Evolutionary conservation across 1,139 yeast genomes (phyloP), one percentile per base, ranked within the genome.

Genomic region (Yamadazyma friedrichii): DNA sequence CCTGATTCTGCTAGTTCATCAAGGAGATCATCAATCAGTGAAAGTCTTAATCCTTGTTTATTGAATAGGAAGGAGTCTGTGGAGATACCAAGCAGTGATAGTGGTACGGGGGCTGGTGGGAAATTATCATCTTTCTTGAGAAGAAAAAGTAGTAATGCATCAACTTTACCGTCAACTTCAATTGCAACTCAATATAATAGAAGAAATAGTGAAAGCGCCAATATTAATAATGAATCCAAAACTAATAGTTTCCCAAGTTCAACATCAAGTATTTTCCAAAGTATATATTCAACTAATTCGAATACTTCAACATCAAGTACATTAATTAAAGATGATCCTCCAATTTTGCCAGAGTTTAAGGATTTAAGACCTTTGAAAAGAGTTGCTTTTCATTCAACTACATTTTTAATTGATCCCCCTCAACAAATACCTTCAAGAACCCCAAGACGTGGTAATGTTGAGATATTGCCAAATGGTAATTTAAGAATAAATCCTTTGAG

Each of bases 381-480:
- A 50, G 93, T 85, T 16, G 82, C 88, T 0, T 85, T 85, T 59
- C 88, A 85, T 38, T 73, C 83, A 15, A 79, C 82, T 25, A 84
- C 88, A 0, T 85, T 84, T 54, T 76, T 80, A 43, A 80, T 82
- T 44, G 87, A 81, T 50, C 88, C 88, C 0, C 88, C 87, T 1
- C 88, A 82, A 49, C 87, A 81, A 46, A 81, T 82, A 27, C 84
- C 86, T 9, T 76, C 84, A 8, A 64, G 84, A 51, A 70, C 63
- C 35, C 88, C 88, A n/a, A 62, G 86, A 50, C 74, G 74, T 50
- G 88, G 88, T 20, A 84, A 82, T 55, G 93, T 85, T 6, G 91
- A 84, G 51, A 67, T 84, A 3, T 60, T 75, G 38, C 60, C 76
- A 3, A 78, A 78, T 52, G 93, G 93, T 0, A 68, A 74, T 2